Percentiles rank a stretch among this genome's conserved stretches.
phyloP scores from a whole-genome alignment of 495 filamentous ascomycete genomes.

The Neurospora tetrasperma region DNA sequence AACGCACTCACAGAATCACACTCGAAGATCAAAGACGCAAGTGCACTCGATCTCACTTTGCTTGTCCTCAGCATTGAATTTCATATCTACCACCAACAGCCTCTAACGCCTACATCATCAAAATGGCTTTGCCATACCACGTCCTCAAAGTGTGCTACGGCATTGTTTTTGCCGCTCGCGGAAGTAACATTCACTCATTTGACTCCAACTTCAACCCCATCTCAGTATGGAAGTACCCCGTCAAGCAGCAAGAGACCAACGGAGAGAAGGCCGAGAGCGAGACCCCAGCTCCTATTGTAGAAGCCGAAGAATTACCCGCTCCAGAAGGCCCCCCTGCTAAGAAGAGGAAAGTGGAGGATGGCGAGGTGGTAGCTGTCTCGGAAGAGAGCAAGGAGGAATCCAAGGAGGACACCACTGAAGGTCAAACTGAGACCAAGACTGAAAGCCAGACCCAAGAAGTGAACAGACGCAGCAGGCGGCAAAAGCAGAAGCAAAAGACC shows the following conservation, averaged over 20 bases:
- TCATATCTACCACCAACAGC: background rate
- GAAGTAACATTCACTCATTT: conserved; percentile 31
- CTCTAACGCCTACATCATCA: background rate
- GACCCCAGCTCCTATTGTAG: background rate
- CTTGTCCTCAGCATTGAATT: background rate
- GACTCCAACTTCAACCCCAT: conserved; percentile 22
- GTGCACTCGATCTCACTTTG: background rate
- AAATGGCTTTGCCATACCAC: conserved; percentile 32
- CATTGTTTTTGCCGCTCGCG: conserved; percentile 33
- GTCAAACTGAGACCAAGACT: background rate
- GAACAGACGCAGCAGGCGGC: conserved; percentile 1
- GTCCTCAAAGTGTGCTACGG: conserved; percentile 28
- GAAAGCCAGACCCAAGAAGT: conserved; percentile 2
- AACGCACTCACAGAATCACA: background rate
- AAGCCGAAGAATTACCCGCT: conserved; percentile 8
- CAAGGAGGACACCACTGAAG: background rate
- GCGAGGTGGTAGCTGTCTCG: background rate
- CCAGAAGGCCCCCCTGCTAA: conserved; percentile 24
- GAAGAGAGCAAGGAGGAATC: background rate
- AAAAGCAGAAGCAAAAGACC: conserved; percentile 5
- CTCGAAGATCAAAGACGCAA: background rate
- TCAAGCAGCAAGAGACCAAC: conserved; percentile 2
- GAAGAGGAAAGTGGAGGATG: conserved; percentile 16
- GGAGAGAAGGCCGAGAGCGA: conserved; percentile 1
- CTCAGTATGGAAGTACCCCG: conserved; percentile 32